These are phyloP conservation scores for Candida krabiensis DNA, from an alignment of 805 yeast species.

Conservation along the genomic window DNA sequence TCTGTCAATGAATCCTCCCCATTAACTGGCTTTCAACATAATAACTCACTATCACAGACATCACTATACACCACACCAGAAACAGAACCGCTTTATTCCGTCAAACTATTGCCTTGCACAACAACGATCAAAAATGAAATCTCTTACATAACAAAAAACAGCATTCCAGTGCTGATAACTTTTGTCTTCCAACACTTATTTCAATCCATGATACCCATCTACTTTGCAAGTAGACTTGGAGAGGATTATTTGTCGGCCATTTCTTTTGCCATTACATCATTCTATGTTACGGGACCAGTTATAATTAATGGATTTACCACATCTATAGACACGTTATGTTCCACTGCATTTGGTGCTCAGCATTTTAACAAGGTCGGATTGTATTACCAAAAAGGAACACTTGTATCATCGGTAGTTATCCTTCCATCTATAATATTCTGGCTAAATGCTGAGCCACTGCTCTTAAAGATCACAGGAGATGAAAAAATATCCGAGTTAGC, in stretches of 20 bases:
- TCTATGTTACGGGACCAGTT: slow-evolving; percentile 71
- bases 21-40: too few relatives aligned
- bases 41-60: too few relatives aligned
- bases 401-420: slow-evolving; percentile 46
- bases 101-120: slow-evolving; percentile 4
- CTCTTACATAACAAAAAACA: slow-evolving; percentile 34
- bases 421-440: slow-evolving; percentile 60
- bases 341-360: slow-evolving; percentile 71
- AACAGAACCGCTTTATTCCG: neutral
- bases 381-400: slow-evolving; percentile 62
- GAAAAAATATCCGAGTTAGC: slow-evolving; percentile 47
- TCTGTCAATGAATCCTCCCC: too few relatives aligned
- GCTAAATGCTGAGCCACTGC: slow-evolving; percentile 51
- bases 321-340: slow-evolving; percentile 71
- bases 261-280: slow-evolving; percentile 70
- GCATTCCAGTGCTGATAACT: slow-evolving; percentile 62
- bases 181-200: slow-evolving; percentile 67
- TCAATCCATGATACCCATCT: slow-evolving; percentile 71
- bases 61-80: too few relatives aligned
- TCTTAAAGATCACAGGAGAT: slow-evolving; percentile 43
- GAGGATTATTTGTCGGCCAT: slow-evolving; percentile 68
- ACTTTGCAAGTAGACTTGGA: slow-evolving; percentile 69
- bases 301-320: slow-evolving; percentile 74
- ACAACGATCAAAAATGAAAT: slow-evolving; percentile 21
- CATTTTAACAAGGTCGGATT: slow-evolving; percentile 64